These are phyloP conservation scores for Clonostachys byssicola DNA, from an alignment of 2,329 filamentous ascomycete genomes.

Conservation along the genomic window DNA sequence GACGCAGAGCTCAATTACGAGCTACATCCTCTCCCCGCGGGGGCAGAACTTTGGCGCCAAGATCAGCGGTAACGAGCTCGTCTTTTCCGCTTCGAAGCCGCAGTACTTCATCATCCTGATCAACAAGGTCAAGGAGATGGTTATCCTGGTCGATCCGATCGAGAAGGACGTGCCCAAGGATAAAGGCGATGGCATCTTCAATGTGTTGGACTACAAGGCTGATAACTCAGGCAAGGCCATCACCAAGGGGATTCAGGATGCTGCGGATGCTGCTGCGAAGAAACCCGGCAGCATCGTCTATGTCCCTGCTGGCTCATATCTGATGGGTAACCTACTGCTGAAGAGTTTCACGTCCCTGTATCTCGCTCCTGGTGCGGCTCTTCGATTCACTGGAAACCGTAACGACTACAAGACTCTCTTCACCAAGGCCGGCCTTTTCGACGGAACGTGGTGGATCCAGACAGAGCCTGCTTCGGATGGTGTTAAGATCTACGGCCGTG, in stretches of 20 bases:
- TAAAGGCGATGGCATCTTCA: neutral
- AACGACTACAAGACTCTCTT: conserved; percentile 2
- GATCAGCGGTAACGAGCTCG: neutral
- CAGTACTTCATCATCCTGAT: conserved; percentile 2
- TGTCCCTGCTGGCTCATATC: neutral
- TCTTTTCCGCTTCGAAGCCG: neutral
- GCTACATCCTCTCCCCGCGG: neutral
- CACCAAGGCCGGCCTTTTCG: neutral
- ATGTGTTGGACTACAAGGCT: neutral
- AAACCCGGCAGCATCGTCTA: conserved; percentile 1
- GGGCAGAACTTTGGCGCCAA: neutral
- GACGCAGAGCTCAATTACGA: neutral
- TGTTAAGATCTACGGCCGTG: conserved; percentile 1
- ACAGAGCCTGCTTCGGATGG: neutral
- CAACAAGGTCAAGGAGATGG: conserved; percentile 1
- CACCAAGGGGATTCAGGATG: conserved; percentile 1
- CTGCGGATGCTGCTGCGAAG: neutral
- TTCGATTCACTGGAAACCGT: conserved; percentile 1
- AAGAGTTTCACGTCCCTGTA: neutral
- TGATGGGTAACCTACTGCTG: neutral
- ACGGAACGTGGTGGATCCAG: conserved; percentile 3
- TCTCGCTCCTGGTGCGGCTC: neutral
- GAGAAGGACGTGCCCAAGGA: neutral
- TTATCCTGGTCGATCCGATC: neutral
- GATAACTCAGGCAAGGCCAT: neutral